Percentiles rank a stretch among this genome's conserved stretches.
phyloP scores from a whole-genome alignment of 2,329 filamentous ascomycete species.

The Periconia sp. region DNA sequence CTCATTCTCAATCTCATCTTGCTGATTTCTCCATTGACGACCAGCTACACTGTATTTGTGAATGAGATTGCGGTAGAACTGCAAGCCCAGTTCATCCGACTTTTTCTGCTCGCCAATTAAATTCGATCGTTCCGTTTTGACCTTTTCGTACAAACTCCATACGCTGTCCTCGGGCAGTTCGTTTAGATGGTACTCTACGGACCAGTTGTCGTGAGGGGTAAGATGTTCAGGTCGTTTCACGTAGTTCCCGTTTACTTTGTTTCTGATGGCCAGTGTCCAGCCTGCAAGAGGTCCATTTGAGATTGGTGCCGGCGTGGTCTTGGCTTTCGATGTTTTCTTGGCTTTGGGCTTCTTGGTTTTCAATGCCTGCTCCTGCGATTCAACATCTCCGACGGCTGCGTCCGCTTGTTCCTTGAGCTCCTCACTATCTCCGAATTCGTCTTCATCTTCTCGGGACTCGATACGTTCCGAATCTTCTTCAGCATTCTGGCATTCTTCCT shows the following conservation, averaged over 20 bases:
- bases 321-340: not conserved
- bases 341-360: not conserved
- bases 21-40: slow-evolving; percentile 57
- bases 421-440: not conserved
- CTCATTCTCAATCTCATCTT: slow-evolving; percentile 56
- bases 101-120: slow-evolving; percentile 44
- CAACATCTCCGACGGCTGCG: slow-evolving; percentile 16
- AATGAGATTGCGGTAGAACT: slow-evolving; percentile 51
- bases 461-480: not conserved
- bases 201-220: slow-evolving; percentile 59
- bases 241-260: slow-evolving; percentile 67
- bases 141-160: slow-evolving; percentile 29
- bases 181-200: slow-evolving; percentile 74
- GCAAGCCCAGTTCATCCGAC: slow-evolving; percentile 37
- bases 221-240: slow-evolving; percentile 63
- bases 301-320: not conserved
- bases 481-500: not conserved
- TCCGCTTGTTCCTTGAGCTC: slow-evolving; percentile 1
- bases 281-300: slow-evolving; percentile 57
- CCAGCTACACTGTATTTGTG: slow-evolving; percentile 58
- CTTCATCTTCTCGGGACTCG: not conserved
- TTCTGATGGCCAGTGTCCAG: slow-evolving; percentile 72
- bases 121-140: slow-evolving; percentile 59
- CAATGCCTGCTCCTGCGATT: not conserved
- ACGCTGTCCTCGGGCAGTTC: slow-evolving; percentile 47